Evolutionary conservation across 139 green algal genomes (phyloP).

Genomic region (Chlorella sp.): DNA sequence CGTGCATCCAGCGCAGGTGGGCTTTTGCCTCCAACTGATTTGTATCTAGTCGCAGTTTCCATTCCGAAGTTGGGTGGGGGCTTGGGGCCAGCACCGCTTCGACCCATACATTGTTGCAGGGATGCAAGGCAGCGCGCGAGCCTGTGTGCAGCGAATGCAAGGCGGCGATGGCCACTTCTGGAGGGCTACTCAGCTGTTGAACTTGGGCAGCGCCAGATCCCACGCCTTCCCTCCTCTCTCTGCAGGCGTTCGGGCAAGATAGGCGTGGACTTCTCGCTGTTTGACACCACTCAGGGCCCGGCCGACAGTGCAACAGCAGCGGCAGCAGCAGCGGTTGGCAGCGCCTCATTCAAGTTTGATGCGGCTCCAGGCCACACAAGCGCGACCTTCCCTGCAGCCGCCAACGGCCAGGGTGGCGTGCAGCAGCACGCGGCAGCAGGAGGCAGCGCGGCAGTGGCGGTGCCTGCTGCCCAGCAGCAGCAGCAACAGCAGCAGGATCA

Average conservation of each 20-base stretch:
- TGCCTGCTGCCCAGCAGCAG: neutral
- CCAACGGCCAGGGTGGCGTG: neutral
- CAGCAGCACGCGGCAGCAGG: neutral
- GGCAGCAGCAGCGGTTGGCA: neutral
- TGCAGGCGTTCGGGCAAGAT: slow-evolving; percentile 16
- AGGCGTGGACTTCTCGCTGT: slow-evolving; percentile 28
- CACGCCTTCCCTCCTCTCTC: neutral
- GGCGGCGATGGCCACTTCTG: too few relatives aligned
- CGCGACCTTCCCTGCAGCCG: too few relatives aligned
- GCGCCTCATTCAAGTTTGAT: neutral
- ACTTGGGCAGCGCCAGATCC: too few relatives aligned
- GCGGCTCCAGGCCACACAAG: too few relatives aligned
- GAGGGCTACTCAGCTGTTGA: too few relatives aligned
- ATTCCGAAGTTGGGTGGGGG: too few relatives aligned
- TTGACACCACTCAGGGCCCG: slow-evolving; percentile 20
- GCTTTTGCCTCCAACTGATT: too few relatives aligned
- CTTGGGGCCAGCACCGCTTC: too few relatives aligned
- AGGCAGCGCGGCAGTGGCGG: neutral
- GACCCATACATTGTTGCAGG: too few relatives aligned
- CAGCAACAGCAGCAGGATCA: neutral
- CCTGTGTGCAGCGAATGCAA: too few relatives aligned
- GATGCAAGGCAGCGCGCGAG: too few relatives aligned
- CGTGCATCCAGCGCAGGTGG: slow-evolving; percentile 17
- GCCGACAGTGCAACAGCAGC: neutral
- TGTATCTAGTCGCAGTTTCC: too few relatives aligned